Conservation (phyloP, 257 asterid species). For the Rubia yunnanensis region DNA sequence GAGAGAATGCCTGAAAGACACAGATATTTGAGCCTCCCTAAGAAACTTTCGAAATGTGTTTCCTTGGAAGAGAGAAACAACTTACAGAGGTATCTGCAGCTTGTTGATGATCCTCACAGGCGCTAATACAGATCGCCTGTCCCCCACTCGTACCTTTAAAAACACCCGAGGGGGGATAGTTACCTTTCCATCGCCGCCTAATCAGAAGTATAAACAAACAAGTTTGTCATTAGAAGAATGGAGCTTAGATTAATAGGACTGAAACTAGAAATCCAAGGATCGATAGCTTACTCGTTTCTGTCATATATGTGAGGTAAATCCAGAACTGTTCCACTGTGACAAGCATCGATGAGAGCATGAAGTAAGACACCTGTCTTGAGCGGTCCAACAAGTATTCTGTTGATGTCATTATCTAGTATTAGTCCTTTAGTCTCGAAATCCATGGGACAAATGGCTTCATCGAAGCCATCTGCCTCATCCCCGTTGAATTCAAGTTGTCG, state of each 20-base stretch:
- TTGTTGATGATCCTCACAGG: slow-evolving; percentile 68
- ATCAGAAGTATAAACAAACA: not conserved
- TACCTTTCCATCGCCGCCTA: slow-evolving; percentile 47
- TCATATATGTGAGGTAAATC: slow-evolving; percentile 52
- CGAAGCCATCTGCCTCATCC: slow-evolving; percentile 36
- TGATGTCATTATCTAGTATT: slow-evolving; percentile 53
- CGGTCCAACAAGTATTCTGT: slow-evolving; percentile 40
- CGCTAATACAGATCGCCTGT: slow-evolving; percentile 57
- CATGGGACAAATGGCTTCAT: slow-evolving; percentile 55
- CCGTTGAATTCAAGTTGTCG: slow-evolving; percentile 18
- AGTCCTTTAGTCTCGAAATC: slow-evolving; percentile 46
- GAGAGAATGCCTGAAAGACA: slow-evolving; percentile 38
- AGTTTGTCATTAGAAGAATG: not conserved
- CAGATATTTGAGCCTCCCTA: not conserved
- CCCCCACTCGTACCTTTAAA: slow-evolving; percentile 59
- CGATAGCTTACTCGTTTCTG: slow-evolving; percentile 23
- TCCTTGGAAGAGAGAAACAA: not conserved
- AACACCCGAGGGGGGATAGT: slow-evolving; percentile 35
- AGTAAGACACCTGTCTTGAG: slow-evolving; percentile 43
- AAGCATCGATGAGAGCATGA: slow-evolving; percentile 65
- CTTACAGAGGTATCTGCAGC: slow-evolving; percentile 72
- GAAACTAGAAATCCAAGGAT: not conserved
- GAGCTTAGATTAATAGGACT: not conserved
- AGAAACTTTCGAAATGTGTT: not conserved
- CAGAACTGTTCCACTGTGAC: slow-evolving; percentile 78